phyloP scores from a whole-genome alignment of 2,329 filamentous ascomycete genomes.

The Falciphora oryzae region DNA sequence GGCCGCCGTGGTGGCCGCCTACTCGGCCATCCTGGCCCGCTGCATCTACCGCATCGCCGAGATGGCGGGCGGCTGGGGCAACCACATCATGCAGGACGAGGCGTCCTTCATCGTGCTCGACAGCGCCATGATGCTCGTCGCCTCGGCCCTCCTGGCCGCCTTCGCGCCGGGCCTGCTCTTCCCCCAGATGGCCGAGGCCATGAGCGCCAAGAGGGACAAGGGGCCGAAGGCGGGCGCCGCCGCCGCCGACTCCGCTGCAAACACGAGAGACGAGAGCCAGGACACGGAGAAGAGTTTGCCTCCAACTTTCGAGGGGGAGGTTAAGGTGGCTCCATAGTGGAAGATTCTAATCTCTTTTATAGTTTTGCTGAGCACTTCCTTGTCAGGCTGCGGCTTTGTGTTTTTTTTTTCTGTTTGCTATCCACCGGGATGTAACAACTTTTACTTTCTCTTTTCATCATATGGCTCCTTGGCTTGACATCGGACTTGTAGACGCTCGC shows the following conservation, averaged over 20 bases:
- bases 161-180: constrained; percentile 52
- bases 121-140: constrained; percentile 45
- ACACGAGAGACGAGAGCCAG: background rate
- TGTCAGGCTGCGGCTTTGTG: too few species aligned
- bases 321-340: background rate
- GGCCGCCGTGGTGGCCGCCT: constrained; percentile 40
- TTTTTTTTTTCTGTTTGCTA: background rate
- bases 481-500: too few species aligned
- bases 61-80: constrained; percentile 60
- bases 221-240: background rate
- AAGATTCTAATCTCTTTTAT: background rate
- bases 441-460: too few species aligned
- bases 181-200: constrained; percentile 42
- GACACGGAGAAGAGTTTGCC: background rate
- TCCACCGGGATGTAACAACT: too few species aligned
- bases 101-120: constrained; percentile 47
- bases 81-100: constrained; percentile 50
- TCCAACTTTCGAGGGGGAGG: background rate
- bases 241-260: background rate
- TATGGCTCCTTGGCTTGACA: too few species aligned
- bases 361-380: background rate
- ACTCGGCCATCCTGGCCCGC: constrained; percentile 39
- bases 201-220: constrained; percentile 18
- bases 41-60: constrained; percentile 56
- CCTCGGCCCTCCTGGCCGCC: constrained; percentile 41